These are phyloP conservation scores for Gossypioides kirkii DNA, from an alignment of 345 rosid species.

Conservation along the genomic window DNA sequence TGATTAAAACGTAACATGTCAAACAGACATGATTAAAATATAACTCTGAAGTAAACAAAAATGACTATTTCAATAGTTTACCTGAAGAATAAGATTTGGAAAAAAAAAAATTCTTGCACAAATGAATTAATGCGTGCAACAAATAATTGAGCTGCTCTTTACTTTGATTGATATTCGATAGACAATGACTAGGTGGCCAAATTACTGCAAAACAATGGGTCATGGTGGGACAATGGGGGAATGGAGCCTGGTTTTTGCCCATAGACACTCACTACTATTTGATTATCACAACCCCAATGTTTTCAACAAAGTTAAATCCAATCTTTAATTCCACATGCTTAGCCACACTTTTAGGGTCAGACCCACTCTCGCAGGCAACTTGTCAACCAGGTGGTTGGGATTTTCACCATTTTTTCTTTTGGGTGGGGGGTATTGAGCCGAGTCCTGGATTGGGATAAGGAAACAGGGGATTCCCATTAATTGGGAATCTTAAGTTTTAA, in stretches of 20 bases:
- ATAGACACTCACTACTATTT: too few relatives aligned
- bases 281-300: neutral
- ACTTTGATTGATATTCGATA: neutral
- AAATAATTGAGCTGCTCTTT: slow-evolving; percentile 5
- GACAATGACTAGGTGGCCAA: slow-evolving; percentile 9
- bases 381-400: slow-evolving; percentile 9
- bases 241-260: neutral
- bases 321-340: neutral
- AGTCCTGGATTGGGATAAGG: slow-evolving; percentile 8
- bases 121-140: neutral
- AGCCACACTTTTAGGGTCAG: neutral
- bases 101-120: neutral
- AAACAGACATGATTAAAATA: too few relatives aligned
- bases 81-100: too few relatives aligned
- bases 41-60: too few relatives aligned
- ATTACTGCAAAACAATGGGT: neutral
- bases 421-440: neutral
- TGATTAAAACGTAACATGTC: too few relatives aligned
- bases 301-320: neutral
- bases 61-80: too few relatives aligned
- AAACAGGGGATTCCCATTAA: neutral
- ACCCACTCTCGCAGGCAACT: neutral
- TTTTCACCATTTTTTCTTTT: neutral
- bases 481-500: slow-evolving; percentile 4
- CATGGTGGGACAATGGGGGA: neutral